Evolutionary conservation across 805 yeast genomes (phyloP).

Genomic region (Candida golubevii): DNA sequence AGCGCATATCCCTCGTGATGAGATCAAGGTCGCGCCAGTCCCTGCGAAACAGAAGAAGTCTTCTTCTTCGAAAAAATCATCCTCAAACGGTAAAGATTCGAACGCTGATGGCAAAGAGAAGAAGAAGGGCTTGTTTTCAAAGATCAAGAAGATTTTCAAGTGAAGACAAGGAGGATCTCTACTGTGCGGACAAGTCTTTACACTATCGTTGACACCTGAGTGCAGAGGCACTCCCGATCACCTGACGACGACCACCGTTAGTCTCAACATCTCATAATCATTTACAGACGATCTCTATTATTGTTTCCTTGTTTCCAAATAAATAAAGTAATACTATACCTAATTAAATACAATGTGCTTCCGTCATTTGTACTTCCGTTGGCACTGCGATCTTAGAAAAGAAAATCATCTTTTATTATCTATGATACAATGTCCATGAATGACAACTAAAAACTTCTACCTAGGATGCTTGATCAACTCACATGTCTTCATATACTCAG

Average conservation of each 20-base stretch:
- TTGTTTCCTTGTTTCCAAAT: slow-evolving; percentile 3
- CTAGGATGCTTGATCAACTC: background rate
- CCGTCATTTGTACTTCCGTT: too few relatives aligned
- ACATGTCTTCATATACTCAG: slow-evolving; percentile 11
- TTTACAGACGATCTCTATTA: slow-evolving; percentile 3
- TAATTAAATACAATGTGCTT: background rate
- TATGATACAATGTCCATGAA: slow-evolving; percentile 4
- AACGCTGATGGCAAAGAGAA: slow-evolving; percentile 20
- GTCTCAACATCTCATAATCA: background rate
- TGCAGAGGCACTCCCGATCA: slow-evolving; percentile 4
- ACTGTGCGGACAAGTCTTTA: background rate
- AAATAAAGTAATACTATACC: slow-evolving; percentile 6
- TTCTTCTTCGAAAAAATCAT: slow-evolving; percentile 6
- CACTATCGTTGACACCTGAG: slow-evolving; percentile 3
- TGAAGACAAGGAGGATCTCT: slow-evolving; percentile 13
- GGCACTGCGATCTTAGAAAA: background rate
- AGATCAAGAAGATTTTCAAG: slow-evolving; percentile 38
- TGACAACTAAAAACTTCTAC: background rate
- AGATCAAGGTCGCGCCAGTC: slow-evolving; percentile 7
- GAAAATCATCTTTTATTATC: slow-evolving; percentile 6
- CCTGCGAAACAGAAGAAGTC: slow-evolving; percentile 8
- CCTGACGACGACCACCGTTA: slow-evolving; percentile 1
- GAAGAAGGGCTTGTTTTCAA: slow-evolving; percentile 40
- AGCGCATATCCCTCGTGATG: slow-evolving; percentile 21
- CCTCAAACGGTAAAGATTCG: slow-evolving; percentile 8